phyloP scores from a whole-genome alignment of 164 flowering plant species.

The Aristolochia californica region DNA sequence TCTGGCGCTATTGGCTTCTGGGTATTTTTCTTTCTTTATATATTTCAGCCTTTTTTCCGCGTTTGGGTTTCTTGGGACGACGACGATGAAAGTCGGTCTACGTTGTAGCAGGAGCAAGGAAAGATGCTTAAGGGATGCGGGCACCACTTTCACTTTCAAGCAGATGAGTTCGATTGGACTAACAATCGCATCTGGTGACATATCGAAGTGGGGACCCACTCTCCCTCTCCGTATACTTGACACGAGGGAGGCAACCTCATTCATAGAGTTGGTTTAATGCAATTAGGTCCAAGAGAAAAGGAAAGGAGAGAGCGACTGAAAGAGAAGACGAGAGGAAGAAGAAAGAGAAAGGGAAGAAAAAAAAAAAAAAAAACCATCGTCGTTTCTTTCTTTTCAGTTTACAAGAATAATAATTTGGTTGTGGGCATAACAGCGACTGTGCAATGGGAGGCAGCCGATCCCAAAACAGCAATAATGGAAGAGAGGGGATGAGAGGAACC shows the following conservation, averaged over 20 bases:
- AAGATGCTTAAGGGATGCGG: neutral
- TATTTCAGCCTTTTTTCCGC: neutral
- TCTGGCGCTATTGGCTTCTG: neutral
- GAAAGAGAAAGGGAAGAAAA: too few species aligned
- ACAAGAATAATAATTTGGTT: neutral
- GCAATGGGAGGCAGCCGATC: conserved; percentile 4
- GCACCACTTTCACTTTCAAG: neutral
- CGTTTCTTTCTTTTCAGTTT: neutral
- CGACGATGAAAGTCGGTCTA: too few species aligned
- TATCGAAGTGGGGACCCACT: neutral
- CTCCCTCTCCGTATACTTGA: neutral
- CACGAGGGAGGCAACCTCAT: too few species aligned
- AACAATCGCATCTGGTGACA: neutral
- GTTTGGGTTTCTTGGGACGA: too few species aligned
- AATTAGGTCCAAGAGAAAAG: too few species aligned
- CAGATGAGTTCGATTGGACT: neutral
- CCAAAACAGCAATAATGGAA: conserved; percentile 4
- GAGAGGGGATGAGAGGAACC: neutral
- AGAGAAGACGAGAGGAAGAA: too few species aligned
- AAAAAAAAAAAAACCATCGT: neutral
- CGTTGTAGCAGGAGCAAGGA: neutral
- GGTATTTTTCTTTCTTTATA: neutral
- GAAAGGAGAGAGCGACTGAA: too few species aligned
- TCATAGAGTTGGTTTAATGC: too few species aligned
- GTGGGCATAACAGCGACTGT: neutral